Evolutionary conservation across 345 rosid genomes (phyloP), one percentile per base, ranked within the genome.

Genomic region (Eutrema yunnanense): DNA sequence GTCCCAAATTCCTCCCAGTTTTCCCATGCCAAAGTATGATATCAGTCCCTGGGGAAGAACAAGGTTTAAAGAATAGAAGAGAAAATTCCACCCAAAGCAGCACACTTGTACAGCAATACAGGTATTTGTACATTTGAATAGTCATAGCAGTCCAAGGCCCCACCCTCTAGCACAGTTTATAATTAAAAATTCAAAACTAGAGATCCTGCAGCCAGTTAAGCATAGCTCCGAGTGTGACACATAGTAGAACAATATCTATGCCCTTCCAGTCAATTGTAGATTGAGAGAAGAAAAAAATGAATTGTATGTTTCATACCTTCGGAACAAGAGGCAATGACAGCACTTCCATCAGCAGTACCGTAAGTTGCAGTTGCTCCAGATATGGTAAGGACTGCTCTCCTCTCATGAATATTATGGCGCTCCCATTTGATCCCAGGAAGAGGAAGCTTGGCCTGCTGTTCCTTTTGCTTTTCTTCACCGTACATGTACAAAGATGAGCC

Each of bases 11-110:
- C 76, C 86, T 92, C 74, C 99, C 99, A 65, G 87, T 87, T 75
- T 86, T 88, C 66, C 87, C 99, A 84, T 95, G 97, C 98, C 99
- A 95, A 58, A 95, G 83, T 65, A 74, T 86, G 70, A 95, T 88
- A 85, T 92, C 99, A 78, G 99, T 95, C 52, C 90, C 99, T 92
- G 74, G 46, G 37, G 69, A 75, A 55, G 37, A 77, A 63, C 38
- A 71, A 51, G 62, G 13, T 9, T 52, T 41, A 41, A 51, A 4
- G 22, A 43, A 77, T 3, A 72, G 47, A 51, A 54, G 13, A 50
- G 10, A 32, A 40, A 62, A 8, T 36, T 62, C 66, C 38, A 10
- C 10, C 54, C 54, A 60, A 38, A 62, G 56, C 19, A 56, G 37
- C 19, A 65, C 47, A 65, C 49, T 34, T 47, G 48, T 48, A 54